phyloP scores from a whole-genome alignment of 1,139 yeast species.

The Geotrichum restrictum region DNA sequence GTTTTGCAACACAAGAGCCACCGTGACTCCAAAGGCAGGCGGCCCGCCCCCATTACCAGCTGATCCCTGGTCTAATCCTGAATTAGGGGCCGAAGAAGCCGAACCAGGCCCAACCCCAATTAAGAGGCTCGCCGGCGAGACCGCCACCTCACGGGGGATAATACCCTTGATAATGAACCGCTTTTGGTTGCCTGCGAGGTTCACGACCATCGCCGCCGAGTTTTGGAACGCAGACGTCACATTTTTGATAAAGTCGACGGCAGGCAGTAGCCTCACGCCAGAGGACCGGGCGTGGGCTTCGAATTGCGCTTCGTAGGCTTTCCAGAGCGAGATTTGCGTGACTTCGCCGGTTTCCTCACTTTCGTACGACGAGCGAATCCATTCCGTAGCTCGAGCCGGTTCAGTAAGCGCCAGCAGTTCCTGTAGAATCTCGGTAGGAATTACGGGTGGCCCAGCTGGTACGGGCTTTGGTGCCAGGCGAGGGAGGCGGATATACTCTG shows the following conservation, averaged over 20 bases:
- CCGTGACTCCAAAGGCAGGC: slow-evolving; percentile 37
- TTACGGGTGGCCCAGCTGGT: slow-evolving; percentile 61
- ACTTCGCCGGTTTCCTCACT: slow-evolving; percentile 76
- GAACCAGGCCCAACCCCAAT: background rate
- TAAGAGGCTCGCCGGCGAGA: background rate
- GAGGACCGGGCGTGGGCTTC: slow-evolving; percentile 44
- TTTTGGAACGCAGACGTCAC: slow-evolving; percentile 88
- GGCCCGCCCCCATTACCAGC: slow-evolving; percentile 16
- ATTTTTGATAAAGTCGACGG: slow-evolving; percentile 93
- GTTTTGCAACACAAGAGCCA: slow-evolving; percentile 40
- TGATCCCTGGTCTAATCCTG: too few species aligned
- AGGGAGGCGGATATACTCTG: slow-evolving; percentile 40
- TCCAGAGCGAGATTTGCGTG: slow-evolving; percentile 94
- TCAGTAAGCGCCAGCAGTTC: slow-evolving; percentile 67
- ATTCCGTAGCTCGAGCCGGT: slow-evolving; percentile 87
- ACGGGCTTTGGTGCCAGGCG: slow-evolving; percentile 40
- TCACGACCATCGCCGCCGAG: slow-evolving; percentile 89
- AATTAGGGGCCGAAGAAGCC: background rate
- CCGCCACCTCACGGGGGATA: slow-evolving; percentile 48
- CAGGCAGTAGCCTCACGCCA: slow-evolving; percentile 69
- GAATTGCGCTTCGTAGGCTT: slow-evolving; percentile 85
- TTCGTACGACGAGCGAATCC: slow-evolving; percentile 92
- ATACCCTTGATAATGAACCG: slow-evolving; percentile 91
- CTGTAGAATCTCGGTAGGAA: slow-evolving; percentile 57
- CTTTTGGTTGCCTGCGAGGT: slow-evolving; percentile 54